A percentile compares a stretch with the other conserved stretches of the same genome.
These are phyloP conservation scores for Curvularia eragrostidis DNA, from an alignment of 2,329 filamentous ascomycete genomes.

Conservation along the genomic window DNA sequence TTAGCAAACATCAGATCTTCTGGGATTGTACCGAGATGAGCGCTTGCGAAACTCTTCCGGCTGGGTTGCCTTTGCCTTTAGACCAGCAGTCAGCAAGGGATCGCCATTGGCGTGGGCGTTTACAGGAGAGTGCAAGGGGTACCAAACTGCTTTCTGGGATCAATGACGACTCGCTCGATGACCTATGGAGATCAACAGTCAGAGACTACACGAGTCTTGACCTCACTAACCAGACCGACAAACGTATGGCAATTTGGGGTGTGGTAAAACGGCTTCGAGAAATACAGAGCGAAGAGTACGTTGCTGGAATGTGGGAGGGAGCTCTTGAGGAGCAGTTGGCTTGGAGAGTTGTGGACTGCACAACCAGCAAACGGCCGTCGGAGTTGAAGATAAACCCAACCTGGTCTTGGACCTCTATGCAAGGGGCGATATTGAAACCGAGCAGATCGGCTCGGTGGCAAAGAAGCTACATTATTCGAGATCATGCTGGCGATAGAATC, in stretches of 20 bases:
- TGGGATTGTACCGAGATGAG: conserved; percentile 28
- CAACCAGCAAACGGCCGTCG: conserved; percentile 1
- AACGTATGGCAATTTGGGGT: conserved; percentile 33
- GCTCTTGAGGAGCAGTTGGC: conserved; percentile 35
- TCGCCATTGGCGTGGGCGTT: conserved; percentile 19
- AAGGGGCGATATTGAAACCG: conserved; percentile 12
- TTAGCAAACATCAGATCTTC: conserved; percentile 24
- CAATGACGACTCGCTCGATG: conserved; percentile 25
- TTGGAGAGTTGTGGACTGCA: conserved; percentile 24
- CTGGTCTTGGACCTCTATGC: conserved; percentile 27
- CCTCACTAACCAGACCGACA: conserved; percentile 30
- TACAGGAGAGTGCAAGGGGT: conserved; percentile 5
- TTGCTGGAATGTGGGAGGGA: conserved; percentile 29
- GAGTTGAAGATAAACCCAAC: conserved; percentile 17
- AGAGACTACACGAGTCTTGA: conserved; percentile 29
- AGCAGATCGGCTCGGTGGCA: not conserved
- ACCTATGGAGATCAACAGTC: conserved; percentile 31
- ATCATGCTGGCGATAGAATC: too few relatives aligned
- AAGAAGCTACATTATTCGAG: conserved; percentile 15
- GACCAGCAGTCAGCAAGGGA: conserved; percentile 18
- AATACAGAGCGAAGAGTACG: conserved; percentile 27
- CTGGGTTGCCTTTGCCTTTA: conserved; percentile 12
- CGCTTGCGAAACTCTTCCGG: conserved; percentile 22
- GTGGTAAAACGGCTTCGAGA: conserved; percentile 36
- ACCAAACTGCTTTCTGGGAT: conserved; percentile 14